Evolutionary conservation across 2,329 filamentous ascomycete species (phyloP).

Genomic region (Graphiopsis chlorocephala): DNA sequence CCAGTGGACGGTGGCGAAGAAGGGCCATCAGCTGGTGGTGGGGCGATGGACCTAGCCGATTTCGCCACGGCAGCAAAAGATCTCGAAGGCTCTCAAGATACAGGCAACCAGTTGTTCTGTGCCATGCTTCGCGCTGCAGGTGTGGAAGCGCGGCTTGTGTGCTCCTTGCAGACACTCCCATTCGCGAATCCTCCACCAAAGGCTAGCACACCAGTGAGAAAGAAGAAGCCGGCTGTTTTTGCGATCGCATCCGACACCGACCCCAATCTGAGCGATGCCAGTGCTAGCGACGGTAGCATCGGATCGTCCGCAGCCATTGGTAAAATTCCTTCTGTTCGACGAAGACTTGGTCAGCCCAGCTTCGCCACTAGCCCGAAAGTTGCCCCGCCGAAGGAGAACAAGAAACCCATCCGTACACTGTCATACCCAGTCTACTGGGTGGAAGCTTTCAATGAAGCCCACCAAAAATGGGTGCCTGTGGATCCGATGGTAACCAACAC

Average conservation of each 20-base stretch:
- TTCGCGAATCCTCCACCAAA: constrained; percentile 56
- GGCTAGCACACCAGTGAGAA: constrained; percentile 43
- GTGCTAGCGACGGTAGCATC: constrained; percentile 26
- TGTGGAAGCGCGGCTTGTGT: constrained; percentile 78
- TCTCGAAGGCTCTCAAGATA: constrained; percentile 78
- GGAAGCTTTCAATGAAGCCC: constrained; percentile 79
- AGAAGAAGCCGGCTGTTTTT: constrained; percentile 36
- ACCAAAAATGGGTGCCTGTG: constrained; percentile 88
- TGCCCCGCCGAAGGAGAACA: constrained; percentile 30
- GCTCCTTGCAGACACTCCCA: constrained; percentile 80
- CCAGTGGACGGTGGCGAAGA: constrained; percentile 54
- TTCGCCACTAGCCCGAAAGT: constrained; percentile 20
- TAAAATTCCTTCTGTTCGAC: constrained; percentile 30
- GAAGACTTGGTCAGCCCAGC: constrained; percentile 34
- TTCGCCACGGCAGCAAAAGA: constrained; percentile 69
- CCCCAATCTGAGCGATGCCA: constrained; percentile 16
- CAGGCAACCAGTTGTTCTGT: constrained; percentile 88
- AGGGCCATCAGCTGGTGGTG: constrained; percentile 14
- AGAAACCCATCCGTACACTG: constrained; percentile 62
- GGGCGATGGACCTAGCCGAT: constrained; percentile 50
- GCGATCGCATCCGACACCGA: constrained; percentile 26
- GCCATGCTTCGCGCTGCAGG: constrained; percentile 79
- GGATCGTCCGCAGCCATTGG: constrained; percentile 22
- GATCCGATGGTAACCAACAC: constrained; percentile 80
- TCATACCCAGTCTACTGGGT: constrained; percentile 88